A percentile compares a stretch with the other conserved stretches of the same genome.
phyloP scores from a whole-genome alignment of 2,329 filamentous ascomycete genomes.

The Hymenoscyphus fraxineus region DNA sequence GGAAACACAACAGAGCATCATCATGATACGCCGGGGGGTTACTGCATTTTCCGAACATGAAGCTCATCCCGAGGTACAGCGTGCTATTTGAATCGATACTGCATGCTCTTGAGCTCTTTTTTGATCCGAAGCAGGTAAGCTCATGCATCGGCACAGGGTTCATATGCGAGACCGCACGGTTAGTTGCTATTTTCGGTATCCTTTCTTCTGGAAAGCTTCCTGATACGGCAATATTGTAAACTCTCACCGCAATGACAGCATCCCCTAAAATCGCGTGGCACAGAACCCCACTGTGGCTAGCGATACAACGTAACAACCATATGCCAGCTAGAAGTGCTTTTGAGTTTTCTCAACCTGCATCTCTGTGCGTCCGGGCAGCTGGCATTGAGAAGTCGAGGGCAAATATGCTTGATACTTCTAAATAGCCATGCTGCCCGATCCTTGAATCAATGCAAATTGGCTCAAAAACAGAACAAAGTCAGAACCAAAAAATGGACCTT shows the following conservation, averaged over 20 bases:
- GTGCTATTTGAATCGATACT: neutral
- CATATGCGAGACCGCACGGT: neutral
- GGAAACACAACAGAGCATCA: neutral
- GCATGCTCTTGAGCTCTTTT: neutral
- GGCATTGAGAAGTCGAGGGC: neutral
- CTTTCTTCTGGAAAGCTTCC: conserved; percentile 4
- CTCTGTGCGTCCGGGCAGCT: neutral
- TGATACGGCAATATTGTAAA: neutral
- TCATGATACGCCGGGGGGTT: neutral
- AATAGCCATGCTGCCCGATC: neutral
- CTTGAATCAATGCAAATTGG: neutral
- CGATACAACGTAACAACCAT: conserved; percentile 11
- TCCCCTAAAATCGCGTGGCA: neutral
- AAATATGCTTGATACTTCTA: neutral
- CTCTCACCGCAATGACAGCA: neutral
- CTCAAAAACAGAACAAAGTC: too few species aligned
- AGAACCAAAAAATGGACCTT: neutral
- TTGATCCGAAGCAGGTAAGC: neutral
- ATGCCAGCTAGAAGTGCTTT: neutral
- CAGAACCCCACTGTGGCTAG: neutral
- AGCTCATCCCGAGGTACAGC: neutral
- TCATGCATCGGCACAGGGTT: conserved; percentile 1
- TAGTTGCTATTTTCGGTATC: neutral
- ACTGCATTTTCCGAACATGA: neutral
- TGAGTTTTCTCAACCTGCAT: neutral